Evolutionary conservation across 2,329 filamentous ascomycete species (phyloP).

Genomic region (Pseudogymnoascus sp.): DNA sequence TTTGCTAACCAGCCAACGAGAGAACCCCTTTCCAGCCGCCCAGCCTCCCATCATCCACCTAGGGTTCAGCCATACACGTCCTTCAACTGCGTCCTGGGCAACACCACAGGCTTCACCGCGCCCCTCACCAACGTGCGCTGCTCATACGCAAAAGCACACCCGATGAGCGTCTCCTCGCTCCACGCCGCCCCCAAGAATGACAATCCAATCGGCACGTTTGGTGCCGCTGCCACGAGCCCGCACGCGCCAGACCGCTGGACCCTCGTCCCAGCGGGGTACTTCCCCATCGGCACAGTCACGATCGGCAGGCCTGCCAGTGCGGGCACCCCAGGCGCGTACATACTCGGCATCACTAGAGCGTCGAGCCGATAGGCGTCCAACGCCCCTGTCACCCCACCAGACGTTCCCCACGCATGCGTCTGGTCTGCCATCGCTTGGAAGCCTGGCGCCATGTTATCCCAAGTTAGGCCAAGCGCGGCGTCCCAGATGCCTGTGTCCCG

Average conservation of each 20-base stretch:
- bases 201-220: slow-evolving; percentile 41
- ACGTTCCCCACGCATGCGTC: not conserved
- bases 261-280: slow-evolving; percentile 40
- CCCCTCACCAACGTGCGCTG: slow-evolving; percentile 34
- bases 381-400: slow-evolving; percentile 52
- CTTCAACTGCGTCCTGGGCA: slow-evolving; percentile 40
- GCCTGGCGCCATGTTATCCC: slow-evolving; percentile 46
- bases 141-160: slow-evolving; percentile 62
- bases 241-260: slow-evolving; percentile 16
- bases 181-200: slow-evolving; percentile 54
- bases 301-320: slow-evolving; percentile 53
- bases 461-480: slow-evolving; percentile 41
- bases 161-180: slow-evolving; percentile 54
- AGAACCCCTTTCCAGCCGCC: not conserved
- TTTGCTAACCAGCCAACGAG: not conserved
- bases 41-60: not conserved
- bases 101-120: slow-evolving; percentile 41
- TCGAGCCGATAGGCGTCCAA: slow-evolving; percentile 49
- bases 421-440: slow-evolving; percentile 32
- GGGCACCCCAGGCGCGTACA: slow-evolving; percentile 39
- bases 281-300: slow-evolving; percentile 56
- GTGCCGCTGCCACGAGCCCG: slow-evolving; percentile 13
- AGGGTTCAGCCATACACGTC: slow-evolving; percentile 31
- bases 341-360: slow-evolving; percentile 53
- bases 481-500: slow-evolving; percentile 55